These are phyloP conservation scores for Bauhinia variegata DNA, from an alignment of 306 rosid genomes.

Conservation along the genomic window DNA sequence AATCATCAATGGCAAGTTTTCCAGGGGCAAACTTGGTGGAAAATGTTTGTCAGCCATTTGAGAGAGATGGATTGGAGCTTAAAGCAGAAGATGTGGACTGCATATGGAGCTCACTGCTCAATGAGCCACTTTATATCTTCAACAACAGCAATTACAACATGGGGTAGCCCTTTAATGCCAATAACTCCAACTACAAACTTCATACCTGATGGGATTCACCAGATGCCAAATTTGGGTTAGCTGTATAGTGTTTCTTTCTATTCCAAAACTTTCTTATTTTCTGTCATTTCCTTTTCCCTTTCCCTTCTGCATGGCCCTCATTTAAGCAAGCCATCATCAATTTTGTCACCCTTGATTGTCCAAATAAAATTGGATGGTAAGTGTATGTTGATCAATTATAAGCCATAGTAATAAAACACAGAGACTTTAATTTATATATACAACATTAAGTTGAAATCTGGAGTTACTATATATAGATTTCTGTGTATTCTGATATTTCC, in stretches of 20 bases:
- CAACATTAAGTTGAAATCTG: constrained; percentile 4
- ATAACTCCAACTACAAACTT: no score
- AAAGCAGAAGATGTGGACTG: constrained; percentile 57
- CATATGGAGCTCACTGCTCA: constrained; percentile 58
- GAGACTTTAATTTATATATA: constrained; percentile 3
- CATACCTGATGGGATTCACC: constrained; percentile 18
- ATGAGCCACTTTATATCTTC: constrained; percentile 45
- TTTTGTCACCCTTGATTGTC: constrained; percentile 29
- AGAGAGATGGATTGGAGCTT: no score
- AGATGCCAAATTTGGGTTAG: constrained; percentile 20
- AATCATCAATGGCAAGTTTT: constrained; percentile 39
- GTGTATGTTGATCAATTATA: constrained; percentile 34
- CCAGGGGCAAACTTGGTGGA: constrained; percentile 45
- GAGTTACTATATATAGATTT: background rate
- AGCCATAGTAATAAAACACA: constrained; percentile 3
- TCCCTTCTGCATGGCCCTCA: background rate
- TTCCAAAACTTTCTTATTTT: no score
- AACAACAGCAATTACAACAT: constrained; percentile 21
- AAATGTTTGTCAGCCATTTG: constrained; percentile 38
- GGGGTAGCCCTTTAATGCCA: constrained; percentile 31
- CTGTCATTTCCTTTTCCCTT: no score
- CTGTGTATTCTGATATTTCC: background rate
- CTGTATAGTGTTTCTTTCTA: background rate
- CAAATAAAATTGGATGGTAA: constrained; percentile 28
- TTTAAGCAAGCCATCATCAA: constrained; percentile 31